A percentile compares a stretch with the other conserved stretches of the same genome.
phyloP scores from a whole-genome alignment of 371 early-diverging fungal species.

The Syncephalis fuscata region DNA sequence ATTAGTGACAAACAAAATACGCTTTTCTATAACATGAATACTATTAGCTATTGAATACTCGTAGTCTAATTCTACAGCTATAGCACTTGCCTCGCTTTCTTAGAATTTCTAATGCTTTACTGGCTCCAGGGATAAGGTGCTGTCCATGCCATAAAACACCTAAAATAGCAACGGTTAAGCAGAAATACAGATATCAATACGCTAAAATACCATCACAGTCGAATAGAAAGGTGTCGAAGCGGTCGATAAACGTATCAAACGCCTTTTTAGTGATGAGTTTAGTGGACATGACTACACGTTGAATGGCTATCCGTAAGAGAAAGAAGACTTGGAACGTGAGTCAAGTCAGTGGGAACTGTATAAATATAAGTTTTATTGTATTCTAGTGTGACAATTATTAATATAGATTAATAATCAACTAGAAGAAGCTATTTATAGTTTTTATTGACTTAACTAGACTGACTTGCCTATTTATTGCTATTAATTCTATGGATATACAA shows the following conservation, averaged over 20 bases:
- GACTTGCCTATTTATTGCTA: too few relatives aligned
- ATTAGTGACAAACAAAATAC: constrained; percentile 87
- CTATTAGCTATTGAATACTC: not conserved
- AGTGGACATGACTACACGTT: too few relatives aligned
- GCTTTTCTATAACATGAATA: constrained; percentile 45
- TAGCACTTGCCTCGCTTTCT: constrained; percentile 6
- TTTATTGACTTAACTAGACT: too few relatives aligned
- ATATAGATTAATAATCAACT: too few relatives aligned
- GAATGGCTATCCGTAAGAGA: too few relatives aligned
- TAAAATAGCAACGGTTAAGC: constrained; percentile 8
- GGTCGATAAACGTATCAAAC: constrained; percentile 30
- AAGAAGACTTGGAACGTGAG: too few relatives aligned
- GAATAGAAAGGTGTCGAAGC: constrained; percentile 80
- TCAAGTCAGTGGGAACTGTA: too few relatives aligned
- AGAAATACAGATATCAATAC: not conserved
- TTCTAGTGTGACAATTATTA: too few relatives aligned
- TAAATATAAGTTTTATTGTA: too few relatives aligned
- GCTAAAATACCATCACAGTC: constrained; percentile 80
- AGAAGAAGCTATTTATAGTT: too few relatives aligned
- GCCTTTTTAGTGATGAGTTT: constrained; percentile 15
- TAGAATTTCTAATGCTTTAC: constrained; percentile 35
- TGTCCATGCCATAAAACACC: constrained; percentile 89
- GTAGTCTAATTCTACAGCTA: not conserved
- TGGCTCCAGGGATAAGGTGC: constrained; percentile 41
- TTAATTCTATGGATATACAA: too few relatives aligned